Percentiles rank a stretch among this genome's conserved stretches.
These are phyloP conservation scores for Candida methanosorbosa DNA, from an alignment of 805 yeast genomes.

Conservation along the genomic window DNA sequence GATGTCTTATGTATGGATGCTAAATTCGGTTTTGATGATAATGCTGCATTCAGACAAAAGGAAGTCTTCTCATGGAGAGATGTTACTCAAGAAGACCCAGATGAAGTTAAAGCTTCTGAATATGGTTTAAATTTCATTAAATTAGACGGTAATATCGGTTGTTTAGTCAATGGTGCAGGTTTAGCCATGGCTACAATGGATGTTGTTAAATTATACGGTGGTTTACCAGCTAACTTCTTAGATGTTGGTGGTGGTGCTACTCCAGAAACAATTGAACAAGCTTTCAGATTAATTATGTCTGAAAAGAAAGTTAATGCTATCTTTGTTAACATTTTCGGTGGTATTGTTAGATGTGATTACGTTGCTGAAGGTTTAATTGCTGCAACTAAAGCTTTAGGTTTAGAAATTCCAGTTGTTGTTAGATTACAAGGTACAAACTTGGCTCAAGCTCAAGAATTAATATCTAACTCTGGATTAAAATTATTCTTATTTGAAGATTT, in stretches of 20 bases:
- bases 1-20: constrained; percentile 98
- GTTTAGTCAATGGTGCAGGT: constrained; percentile 99
- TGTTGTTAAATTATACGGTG: constrained; percentile 95
- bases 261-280: constrained; percentile 95
- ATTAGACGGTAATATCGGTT: constrained; percentile 97
- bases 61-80: constrained; percentile 97
- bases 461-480: constrained; percentile 83
- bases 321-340: constrained; percentile 98
- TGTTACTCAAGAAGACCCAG: constrained; percentile 94
- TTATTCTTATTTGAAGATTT: constrained; percentile 86
- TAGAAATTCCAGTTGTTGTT: constrained; percentile 91
- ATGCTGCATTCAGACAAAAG: constrained; percentile 89
- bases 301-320: constrained; percentile 89
- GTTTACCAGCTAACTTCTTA: constrained; percentile 97
- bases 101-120: constrained; percentile 87
- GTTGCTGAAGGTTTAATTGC: constrained; percentile 97
- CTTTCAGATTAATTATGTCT: constrained; percentile 85
- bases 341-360: constrained; percentile 98
- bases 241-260: constrained; percentile 99
- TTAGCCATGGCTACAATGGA: constrained; percentile 99
- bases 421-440: constrained; percentile 98
- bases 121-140: constrained; percentile 93
- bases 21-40: constrained; percentile 96
- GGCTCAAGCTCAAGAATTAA: constrained; percentile 80
- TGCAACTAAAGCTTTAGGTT: constrained; percentile 85